Percentiles rank a stretch among this genome's conserved stretches.
phyloP scores from a whole-genome alignment of 805 yeast species.

The Jamesozyma hellenica region DNA sequence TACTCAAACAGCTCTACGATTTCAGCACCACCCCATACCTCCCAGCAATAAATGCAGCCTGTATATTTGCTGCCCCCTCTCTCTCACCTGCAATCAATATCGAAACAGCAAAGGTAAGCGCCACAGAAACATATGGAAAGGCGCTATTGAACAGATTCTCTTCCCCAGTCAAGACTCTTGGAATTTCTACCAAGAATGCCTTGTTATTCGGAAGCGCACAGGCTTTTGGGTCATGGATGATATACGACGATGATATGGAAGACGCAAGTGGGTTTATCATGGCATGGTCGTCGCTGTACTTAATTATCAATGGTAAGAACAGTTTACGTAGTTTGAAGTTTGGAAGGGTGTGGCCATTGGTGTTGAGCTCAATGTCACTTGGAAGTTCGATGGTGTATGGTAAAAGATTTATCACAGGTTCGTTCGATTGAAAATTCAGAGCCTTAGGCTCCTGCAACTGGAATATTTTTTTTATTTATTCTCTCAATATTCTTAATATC shows the following conservation, averaged over 20 bases:
- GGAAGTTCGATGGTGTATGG: slow-evolving; percentile 63
- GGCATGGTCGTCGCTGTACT: slow-evolving; percentile 74
- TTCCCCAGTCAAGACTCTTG: slow-evolving; percentile 14
- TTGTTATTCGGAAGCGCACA: slow-evolving; percentile 51
- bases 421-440: slow-evolving; percentile 8
- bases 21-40: slow-evolving; percentile 38
- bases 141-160: background rate
- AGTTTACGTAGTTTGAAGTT: slow-evolving; percentile 43
- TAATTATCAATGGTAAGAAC: slow-evolving; percentile 58
- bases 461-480: no score
- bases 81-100: slow-evolving; percentile 25
- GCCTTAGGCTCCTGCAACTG: no score
- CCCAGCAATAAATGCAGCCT: slow-evolving; percentile 33
- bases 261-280: slow-evolving; percentile 73
- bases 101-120: background rate
- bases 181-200: slow-evolving; percentile 32
- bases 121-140: background rate
- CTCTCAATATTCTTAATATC: no score
- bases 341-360: slow-evolving; percentile 54
- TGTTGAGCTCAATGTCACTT: slow-evolving; percentile 47
- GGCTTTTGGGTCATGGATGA: slow-evolving; percentile 63
- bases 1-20: slow-evolving; percentile 17
- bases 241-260: slow-evolving; percentile 62
- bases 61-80: slow-evolving; percentile 32
- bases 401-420: slow-evolving; percentile 48